Percentiles rank a stretch among this genome's conserved stretches.
phyloP scores from a whole-genome alignment of 306 rosid genomes.

The Rosa chinensis region DNA sequence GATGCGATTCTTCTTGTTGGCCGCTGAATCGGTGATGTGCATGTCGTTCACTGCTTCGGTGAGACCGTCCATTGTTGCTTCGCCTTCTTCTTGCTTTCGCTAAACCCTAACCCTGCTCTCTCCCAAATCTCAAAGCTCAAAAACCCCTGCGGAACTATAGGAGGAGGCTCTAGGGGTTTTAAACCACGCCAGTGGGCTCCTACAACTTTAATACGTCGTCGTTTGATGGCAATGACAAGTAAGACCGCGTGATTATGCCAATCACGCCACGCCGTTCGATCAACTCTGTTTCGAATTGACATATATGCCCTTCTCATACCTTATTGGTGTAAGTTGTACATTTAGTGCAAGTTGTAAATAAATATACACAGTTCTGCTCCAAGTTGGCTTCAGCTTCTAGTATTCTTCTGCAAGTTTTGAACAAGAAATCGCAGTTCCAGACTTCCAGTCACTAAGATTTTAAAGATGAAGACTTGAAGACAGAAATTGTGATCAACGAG shows the following conservation, averaged over 20 bases:
- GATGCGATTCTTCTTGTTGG: conserved; percentile 57
- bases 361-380: too few relatives aligned
- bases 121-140: neutral
- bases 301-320: neutral
- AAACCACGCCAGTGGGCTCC: neutral
- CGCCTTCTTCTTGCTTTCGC: neutral
- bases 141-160: neutral
- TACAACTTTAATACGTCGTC: neutral
- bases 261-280: neutral
- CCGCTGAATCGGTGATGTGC: conserved; percentile 38
- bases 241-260: neutral
- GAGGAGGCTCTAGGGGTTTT: neutral
- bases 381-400: too few relatives aligned
- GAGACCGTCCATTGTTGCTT: conserved; percentile 46
- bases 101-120: conserved; percentile 10
- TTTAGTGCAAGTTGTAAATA: too few relatives aligned
- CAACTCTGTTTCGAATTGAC: neutral
- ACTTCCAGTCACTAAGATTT: neutral
- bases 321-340: neutral
- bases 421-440: neutral
- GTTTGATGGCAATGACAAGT: neutral
- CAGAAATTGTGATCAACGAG: neutral
- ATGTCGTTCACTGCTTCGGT: conserved; percentile 56
- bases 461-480: neutral
- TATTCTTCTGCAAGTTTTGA: neutral